Conservation (phyloP, 2,329 filamentous ascomycete genomes). For the Venturia oleaginea region DNA sequence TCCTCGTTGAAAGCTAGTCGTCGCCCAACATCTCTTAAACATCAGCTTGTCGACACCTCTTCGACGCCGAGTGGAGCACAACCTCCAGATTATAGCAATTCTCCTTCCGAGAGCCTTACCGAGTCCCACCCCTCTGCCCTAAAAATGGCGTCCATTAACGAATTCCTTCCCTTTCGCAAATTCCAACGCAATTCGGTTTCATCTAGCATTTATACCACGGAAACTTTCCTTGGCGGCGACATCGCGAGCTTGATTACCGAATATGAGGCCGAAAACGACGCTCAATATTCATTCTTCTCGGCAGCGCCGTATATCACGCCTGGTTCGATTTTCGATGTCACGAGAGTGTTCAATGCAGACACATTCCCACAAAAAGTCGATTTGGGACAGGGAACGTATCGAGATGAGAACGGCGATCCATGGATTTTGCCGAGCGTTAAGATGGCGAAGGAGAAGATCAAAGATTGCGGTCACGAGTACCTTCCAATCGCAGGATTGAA, state of each 20-base stretch:
- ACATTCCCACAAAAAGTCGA: constrained; percentile 28
- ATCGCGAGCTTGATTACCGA: background rate
- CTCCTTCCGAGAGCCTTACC: background rate
- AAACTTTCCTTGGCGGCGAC: background rate
- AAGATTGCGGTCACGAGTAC: constrained; percentile 8
- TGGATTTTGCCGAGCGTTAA: constrained; percentile 31
- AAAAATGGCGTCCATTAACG: background rate
- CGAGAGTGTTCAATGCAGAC: constrained; percentile 15
- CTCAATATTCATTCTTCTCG: background rate
- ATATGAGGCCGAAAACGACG: background rate
- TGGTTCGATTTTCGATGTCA: constrained; percentile 9
- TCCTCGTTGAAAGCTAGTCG: background rate
- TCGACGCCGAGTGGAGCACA: background rate
- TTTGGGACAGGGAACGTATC: constrained; percentile 33
- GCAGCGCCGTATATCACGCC: background rate
- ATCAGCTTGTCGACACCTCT: too few species aligned
- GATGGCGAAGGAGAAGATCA: constrained; percentile 19
- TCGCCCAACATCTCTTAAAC: background rate
- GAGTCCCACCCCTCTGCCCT: background rate
- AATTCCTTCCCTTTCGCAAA: background rate
- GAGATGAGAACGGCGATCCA: constrained; percentile 28
- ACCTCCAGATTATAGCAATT: background rate
- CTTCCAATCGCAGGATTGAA: background rate
- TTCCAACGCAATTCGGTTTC: background rate
- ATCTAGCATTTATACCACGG: background rate